A percentile compares a stretch with the other conserved stretches of the same genome.
Conservation (phyloP, 495 filamentous ascomycete species). For the Hyaloscypha hepaticicola region DNA sequence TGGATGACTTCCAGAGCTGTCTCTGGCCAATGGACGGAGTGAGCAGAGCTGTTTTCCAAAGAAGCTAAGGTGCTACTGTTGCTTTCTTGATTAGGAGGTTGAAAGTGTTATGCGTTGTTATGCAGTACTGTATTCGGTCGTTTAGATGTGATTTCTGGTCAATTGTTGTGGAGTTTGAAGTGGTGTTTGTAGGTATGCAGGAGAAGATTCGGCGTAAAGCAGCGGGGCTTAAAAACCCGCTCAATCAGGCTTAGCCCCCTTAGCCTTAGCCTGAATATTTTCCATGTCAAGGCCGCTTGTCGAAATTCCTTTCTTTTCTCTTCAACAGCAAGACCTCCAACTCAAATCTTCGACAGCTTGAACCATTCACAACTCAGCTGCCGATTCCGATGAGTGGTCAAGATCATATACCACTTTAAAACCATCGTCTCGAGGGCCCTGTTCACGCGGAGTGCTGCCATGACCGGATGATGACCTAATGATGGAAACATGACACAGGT, state of each 20-base stretch:
- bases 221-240: constrained; percentile 17
- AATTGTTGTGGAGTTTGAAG: constrained; percentile 16
- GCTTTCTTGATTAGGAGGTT: background rate
- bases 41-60: constrained; percentile 1
- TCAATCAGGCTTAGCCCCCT: constrained; percentile 5
- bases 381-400: constrained; percentile 80
- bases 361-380: constrained; percentile 63
- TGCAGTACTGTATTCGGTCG: background rate
- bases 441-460: constrained; percentile 65
- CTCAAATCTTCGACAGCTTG: constrained; percentile 89
- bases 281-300: constrained; percentile 11
- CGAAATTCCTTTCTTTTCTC: constrained; percentile 40
- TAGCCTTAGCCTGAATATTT: background rate
- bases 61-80: background rate
- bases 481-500: constrained; percentile 63
- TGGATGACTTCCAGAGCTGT: constrained; percentile 31
- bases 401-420: constrained; percentile 72
- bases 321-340: constrained; percentile 76
- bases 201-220: constrained; percentile 14
- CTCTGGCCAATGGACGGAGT: background rate
- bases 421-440: constrained; percentile 98
- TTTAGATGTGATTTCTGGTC: constrained; percentile 9
- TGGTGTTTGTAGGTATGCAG: constrained; percentile 11
- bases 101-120: background rate
- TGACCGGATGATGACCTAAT: constrained; percentile 99